Base-by-base conservation (phyloP, 2,329 filamentous ascomycete genomes). In the Cephalotrichum gorgonifer region DNA sequence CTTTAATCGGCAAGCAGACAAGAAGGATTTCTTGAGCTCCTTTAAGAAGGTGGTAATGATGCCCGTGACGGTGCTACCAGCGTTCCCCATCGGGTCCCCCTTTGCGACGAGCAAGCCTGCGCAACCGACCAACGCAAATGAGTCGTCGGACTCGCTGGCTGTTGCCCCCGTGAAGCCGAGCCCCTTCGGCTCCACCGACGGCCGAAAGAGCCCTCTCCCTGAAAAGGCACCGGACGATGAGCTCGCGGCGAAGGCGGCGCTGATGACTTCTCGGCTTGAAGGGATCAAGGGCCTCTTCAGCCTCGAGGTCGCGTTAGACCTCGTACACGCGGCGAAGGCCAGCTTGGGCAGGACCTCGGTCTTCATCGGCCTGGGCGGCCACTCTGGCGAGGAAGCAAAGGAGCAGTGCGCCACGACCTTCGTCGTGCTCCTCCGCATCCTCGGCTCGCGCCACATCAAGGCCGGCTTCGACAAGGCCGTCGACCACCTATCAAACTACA, bases 31-130 rank as follows among this genome's bases (percentile, higher is more conserved):
- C 58, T 63, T 98, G 53, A 93, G 84, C 43, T 95, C 90, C 0
- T 98, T 98, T 73, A 96, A 89, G 62, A 97, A 97, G 65, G 93
- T 98, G 8, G 87, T 98, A 55, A 96, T 98, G 90, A 94, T 95
- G 83, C 93, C 93, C 2, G 91, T 98, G 44, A 95, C 88, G 47
- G 91, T 89, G 8, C 72, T 97, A 4, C 87, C 88, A 2, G 83
- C 78, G 43, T 78, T 88, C 52, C 66, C 78, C 6, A 69, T 79
- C 45, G 71, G 72, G 8, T 79, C 71, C n/a, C 75, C 75, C 49
- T 87, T 81, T 59, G 74, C 68, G 52, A 66, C 64, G 31, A 62
- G 59, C 44, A 74, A 70, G 48, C 60, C 70, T 1, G 51, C 64
- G 8, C 49, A 55, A 2, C 41, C 54, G 23, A 26, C 54, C 6